Percentiles rank a stretch among this genome's conserved stretches.
phyloP scores from a whole-genome alignment of 2,329 filamentous ascomycete species.

The Exophiala xenobiotica region DNA sequence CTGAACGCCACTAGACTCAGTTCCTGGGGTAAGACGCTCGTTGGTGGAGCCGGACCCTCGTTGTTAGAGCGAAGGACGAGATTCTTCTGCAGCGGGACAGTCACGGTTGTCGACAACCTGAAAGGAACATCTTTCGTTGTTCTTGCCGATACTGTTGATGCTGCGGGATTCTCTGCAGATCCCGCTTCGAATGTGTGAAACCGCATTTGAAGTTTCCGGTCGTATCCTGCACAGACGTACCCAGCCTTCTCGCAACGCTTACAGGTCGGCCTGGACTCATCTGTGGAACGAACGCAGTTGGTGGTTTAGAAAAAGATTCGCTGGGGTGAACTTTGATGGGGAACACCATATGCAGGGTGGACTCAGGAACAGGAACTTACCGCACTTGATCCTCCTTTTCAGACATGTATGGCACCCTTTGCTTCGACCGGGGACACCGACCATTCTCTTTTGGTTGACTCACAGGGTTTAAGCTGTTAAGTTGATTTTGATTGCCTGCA shows the following conservation, averaged over 20 bases:
- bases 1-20: constrained; percentile 23
- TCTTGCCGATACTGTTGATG: neutral
- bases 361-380: constrained; percentile 10
- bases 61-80: constrained; percentile 13
- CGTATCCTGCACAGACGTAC: constrained; percentile 21
- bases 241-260: constrained; percentile 24
- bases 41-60: neutral
- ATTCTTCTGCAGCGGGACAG: too few species aligned
- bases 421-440: constrained; percentile 26
- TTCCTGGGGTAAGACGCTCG: constrained; percentile 12
- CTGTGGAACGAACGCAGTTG: constrained; percentile 15
- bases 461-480: neutral
- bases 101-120: too few species aligned
- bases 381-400: constrained; percentile 26
- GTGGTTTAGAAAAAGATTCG: too few species aligned
- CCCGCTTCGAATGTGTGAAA: constrained; percentile 23
- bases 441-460: too few species aligned
- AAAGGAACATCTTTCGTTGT: neutral
- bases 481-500: constrained; percentile 11
- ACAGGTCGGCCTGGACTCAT: constrained; percentile 23
- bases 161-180: neutral
- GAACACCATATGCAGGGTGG: too few species aligned
- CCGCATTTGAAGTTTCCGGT: constrained; percentile 22
- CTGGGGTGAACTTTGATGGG: too few species aligned
- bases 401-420: constrained; percentile 27